Conservation (phyloP, 2,329 filamentous ascomycete genomes). For the Aspergillus alliaceus region DNA sequence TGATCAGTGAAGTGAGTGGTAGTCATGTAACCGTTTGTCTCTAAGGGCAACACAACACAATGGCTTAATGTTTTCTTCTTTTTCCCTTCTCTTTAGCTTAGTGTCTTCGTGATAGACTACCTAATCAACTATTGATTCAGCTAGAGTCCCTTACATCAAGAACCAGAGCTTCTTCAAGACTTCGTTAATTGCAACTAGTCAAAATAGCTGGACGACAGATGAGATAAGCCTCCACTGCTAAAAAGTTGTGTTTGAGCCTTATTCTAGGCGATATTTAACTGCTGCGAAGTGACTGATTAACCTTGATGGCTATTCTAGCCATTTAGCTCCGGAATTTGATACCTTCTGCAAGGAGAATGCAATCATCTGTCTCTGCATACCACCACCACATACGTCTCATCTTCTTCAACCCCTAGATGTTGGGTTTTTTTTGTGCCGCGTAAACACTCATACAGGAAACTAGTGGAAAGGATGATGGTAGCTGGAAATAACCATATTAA, state of each 20-base stretch:
- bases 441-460: not conserved
- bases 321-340: constrained; percentile 4
- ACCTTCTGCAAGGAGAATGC: no score
- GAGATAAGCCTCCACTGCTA: not conserved
- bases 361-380: not conserved
- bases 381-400: not conserved
- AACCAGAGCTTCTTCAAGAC: not conserved
- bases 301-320: constrained; percentile 3
- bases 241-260: not conserved
- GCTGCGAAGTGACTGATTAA: not conserved
- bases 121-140: no score
- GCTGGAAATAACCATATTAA: not conserved
- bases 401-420: not conserved
- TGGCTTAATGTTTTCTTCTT: no score
- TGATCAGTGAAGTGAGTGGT: no score
- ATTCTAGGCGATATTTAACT: not conserved
- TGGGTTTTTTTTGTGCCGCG: not conserved
- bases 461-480: not conserved
- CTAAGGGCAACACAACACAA: no score
- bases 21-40: no score
- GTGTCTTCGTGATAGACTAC: no score
- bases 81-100: no score
- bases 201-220: not conserved
- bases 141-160: no score
- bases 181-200: not conserved